phyloP scores from a whole-genome alignment of 2,329 filamentous ascomycete species.

The Aspergillus sp. region DNA sequence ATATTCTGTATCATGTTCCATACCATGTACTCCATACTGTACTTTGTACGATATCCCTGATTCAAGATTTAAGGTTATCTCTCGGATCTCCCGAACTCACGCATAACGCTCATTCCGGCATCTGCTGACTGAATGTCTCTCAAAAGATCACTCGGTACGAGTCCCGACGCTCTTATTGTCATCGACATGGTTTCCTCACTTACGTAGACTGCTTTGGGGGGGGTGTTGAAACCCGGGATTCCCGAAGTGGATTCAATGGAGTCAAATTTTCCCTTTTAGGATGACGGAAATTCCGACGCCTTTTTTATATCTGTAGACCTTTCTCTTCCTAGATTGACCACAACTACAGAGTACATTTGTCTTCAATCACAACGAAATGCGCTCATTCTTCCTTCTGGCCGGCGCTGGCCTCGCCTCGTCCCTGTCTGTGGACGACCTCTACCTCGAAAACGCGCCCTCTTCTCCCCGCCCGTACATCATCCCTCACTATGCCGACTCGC shows the following conservation, averaged over 20 bases:
- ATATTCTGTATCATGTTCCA: background rate
- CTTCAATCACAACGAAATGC: background rate
- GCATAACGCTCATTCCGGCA: background rate
- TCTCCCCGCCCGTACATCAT: conserved; percentile 31
- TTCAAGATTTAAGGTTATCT: background rate
- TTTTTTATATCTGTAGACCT: background rate
- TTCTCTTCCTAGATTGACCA: background rate
- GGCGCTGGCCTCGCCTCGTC: conserved; percentile 2
- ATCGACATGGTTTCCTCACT: no score
- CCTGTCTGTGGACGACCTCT: conserved; percentile 15
- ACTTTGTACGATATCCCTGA: no score
- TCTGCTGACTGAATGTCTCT: background rate
- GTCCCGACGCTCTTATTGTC: no score
- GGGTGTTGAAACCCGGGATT: background rate
- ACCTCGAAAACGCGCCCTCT: conserved; percentile 24
- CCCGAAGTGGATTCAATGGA: background rate
- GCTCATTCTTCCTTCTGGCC: conserved; percentile 2
- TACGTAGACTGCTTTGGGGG: no score
- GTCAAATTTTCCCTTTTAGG: background rate
- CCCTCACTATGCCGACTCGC: conserved; percentile 25
- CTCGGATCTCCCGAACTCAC: background rate
- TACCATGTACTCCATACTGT: background rate
- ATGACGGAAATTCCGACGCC: background rate
- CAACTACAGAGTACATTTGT: background rate
- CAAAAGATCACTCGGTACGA: no score